These are phyloP conservation scores for Micromonas pusilla DNA, from an alignment of 139 green algal species.

Conservation along the genomic window DNA sequence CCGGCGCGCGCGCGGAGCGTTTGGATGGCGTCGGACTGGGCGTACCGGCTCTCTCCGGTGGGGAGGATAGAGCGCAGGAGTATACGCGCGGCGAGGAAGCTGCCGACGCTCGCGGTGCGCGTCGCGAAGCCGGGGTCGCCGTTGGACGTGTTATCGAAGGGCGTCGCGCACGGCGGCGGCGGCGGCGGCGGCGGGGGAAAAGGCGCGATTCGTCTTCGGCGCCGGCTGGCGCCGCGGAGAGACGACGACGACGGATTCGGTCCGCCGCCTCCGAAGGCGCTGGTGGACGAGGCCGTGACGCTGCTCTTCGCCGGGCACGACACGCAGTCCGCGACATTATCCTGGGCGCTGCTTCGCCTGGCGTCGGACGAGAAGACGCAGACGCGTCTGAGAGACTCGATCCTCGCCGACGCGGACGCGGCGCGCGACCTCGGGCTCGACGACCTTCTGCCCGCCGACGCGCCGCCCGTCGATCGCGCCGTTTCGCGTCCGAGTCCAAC, in stretches of 20 bases:
- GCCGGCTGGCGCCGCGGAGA: too few relatives aligned
- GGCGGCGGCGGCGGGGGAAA: too few relatives aligned
- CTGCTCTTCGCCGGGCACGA: slow-evolving; percentile 22
- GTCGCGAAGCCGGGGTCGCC: not conserved
- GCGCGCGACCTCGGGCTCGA: not conserved
- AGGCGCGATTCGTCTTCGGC: too few relatives aligned
- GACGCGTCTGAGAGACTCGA: not conserved
- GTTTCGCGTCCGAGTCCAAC: too few relatives aligned
- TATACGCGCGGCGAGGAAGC: not conserved
- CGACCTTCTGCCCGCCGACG: too few relatives aligned
- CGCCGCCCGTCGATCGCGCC: too few relatives aligned
- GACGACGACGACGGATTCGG: too few relatives aligned
- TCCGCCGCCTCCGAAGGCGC: not conserved
- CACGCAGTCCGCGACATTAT: slow-evolving; percentile 20
- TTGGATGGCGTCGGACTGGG: slow-evolving; percentile 13
- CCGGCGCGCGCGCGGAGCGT: slow-evolving; percentile 13
- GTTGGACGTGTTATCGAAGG: not conserved
- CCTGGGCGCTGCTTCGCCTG: slow-evolving; percentile 4
- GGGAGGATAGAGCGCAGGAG: not conserved
- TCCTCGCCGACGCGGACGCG: too few relatives aligned
- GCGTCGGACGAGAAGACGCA: not conserved
- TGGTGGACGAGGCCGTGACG: slow-evolving; percentile 12
- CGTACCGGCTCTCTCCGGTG: not conserved
- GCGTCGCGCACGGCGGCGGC: not conserved
- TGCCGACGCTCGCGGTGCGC: not conserved